These are phyloP conservation scores for Plasmodium cynomolgi DNA, from an alignment of 169 alveolate species.

Conservation along the genomic window DNA sequence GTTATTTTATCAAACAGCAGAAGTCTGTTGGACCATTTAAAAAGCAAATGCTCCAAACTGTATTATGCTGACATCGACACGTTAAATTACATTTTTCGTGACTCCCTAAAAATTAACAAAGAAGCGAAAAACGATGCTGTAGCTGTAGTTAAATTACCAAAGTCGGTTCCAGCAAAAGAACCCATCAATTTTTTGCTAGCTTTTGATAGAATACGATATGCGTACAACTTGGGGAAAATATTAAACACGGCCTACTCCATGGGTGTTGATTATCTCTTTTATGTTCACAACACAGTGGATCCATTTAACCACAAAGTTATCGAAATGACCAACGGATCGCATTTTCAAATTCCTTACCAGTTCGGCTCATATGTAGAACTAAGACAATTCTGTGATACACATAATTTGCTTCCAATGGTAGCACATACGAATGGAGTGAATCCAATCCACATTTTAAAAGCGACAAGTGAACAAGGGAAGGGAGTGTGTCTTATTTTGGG, in stretches of 20 bases:
- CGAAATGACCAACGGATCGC: constrained; percentile 82
- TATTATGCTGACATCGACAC: constrained; percentile 36
- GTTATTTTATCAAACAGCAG: constrained; percentile 42
- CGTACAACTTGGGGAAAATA: constrained; percentile 82
- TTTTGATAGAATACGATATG: constrained; percentile 82
- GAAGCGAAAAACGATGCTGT: constrained; percentile 36
- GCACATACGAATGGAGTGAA: constrained; percentile 82
- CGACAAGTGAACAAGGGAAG: background rate
- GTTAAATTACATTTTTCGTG: constrained; percentile 61
- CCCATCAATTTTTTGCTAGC: constrained; percentile 77
- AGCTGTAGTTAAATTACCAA: constrained; percentile 48
- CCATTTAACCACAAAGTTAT: constrained; percentile 85
- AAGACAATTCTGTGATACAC: constrained; percentile 76
- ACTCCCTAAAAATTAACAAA: constrained; percentile 35
- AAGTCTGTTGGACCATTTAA: constrained; percentile 14
- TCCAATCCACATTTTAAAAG: constrained; percentile 12
- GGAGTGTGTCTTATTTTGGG: constrained; percentile 71
- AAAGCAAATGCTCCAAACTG: constrained; percentile 51
- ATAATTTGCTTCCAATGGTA: constrained; percentile 81
- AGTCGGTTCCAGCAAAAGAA: background rate
- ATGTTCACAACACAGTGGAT: constrained; percentile 81
- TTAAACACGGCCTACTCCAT: constrained; percentile 80
- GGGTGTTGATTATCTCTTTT: constrained; percentile 79
- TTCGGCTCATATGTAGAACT: constrained; percentile 77
- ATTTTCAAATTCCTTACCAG: constrained; percentile 78